Conservation (phyloP, 345 rosid species). For the Conringia planisiliqua region DNA sequence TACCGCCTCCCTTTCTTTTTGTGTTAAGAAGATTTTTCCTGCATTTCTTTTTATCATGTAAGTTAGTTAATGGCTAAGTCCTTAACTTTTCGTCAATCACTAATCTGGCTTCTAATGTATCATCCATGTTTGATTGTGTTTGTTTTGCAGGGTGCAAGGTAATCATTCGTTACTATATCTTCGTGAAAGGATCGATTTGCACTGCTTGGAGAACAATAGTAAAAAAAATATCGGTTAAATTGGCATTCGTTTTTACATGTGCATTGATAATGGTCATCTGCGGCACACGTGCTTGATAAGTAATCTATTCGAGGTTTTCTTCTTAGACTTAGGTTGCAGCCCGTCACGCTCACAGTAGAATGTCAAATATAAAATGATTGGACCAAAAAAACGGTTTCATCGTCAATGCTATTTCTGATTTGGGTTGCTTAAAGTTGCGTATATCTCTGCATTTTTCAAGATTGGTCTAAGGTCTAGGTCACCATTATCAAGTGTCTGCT, state of each 20-base stretch:
- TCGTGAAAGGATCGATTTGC: constrained; percentile 25
- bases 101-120: not conserved
- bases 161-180: constrained; percentile 39
- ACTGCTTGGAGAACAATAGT: constrained; percentile 18
- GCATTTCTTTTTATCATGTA: not conserved
- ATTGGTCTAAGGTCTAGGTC: constrained; percentile 7
- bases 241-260: not conserved
- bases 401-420: constrained; percentile 15
- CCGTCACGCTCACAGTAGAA: not conserved
- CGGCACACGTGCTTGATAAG: not conserved
- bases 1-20: not conserved
- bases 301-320: not conserved
- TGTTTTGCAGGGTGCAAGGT: constrained; percentile 91
- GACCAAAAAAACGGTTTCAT: not conserved
- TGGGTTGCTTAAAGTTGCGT: not conserved
- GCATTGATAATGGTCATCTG: constrained; percentile 15
- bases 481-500: constrained; percentile 4
- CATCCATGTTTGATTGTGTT: constrained; percentile 22
- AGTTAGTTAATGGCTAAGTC: not conserved
- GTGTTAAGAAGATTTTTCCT: not conserved
- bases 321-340: constrained; percentile 17
- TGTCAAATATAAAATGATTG: constrained; percentile 7
- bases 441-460: not conserved
- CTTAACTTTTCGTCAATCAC: not conserved
- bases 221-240: constrained; percentile 7